phyloP scores from a whole-genome alignment of 83 land plant genomes.

The Picea engelmannii region DNA sequence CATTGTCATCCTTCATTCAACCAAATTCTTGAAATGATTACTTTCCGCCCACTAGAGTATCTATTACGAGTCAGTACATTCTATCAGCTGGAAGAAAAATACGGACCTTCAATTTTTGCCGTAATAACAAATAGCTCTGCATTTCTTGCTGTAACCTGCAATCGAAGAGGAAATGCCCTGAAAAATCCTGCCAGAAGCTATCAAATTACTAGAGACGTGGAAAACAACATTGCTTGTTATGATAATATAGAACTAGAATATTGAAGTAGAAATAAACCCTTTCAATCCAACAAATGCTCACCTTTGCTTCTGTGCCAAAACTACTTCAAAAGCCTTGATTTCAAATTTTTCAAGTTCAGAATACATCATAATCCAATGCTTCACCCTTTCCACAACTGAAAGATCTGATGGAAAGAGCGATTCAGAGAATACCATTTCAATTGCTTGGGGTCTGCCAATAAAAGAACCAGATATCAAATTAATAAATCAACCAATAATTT shows the following conservation, averaged over 20 bases:
- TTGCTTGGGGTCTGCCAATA: constrained; percentile 50
- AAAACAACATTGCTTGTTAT: not conserved
- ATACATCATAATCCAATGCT: constrained; percentile 53
- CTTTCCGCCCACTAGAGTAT: not conserved
- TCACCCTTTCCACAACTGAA: constrained; percentile 45
- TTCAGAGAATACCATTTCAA: constrained; percentile 45
- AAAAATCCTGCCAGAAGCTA: constrained; percentile 22
- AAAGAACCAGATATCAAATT: not conserved
- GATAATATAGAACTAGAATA: not conserved
- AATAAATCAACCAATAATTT: not conserved
- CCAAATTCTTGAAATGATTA: not conserved
- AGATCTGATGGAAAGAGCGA: constrained; percentile 45
- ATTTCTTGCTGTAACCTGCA: constrained; percentile 78
- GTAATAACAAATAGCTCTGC: constrained; percentile 63
- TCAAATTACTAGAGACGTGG: constrained; percentile 8
- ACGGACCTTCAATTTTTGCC: constrained; percentile 50
- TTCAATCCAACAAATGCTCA: constrained; percentile 16
- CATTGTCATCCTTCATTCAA: constrained; percentile 53
- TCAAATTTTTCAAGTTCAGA: constrained; percentile 65
- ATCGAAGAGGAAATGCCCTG: constrained; percentile 40
- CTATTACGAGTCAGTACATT: not conserved
- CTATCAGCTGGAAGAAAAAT: constrained; percentile 1
- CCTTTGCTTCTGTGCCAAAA: constrained; percentile 69
- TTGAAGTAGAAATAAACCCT: not conserved
- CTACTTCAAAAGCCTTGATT: constrained; percentile 66